phyloP scores from a whole-genome alignment of 805 yeast species.

The Alloascoidea africana region DNA sequence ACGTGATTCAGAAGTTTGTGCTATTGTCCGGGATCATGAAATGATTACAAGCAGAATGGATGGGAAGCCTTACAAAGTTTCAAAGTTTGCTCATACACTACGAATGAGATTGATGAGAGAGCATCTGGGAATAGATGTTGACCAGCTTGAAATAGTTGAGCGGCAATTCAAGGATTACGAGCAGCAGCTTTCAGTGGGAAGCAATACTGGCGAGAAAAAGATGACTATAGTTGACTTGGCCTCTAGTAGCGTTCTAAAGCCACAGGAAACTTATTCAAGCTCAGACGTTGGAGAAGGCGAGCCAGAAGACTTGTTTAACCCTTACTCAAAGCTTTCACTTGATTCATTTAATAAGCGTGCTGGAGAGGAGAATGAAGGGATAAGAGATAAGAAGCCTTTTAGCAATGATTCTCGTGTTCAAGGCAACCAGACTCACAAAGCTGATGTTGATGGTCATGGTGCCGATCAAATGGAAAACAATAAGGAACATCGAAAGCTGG shows the following conservation, averaged over 20 bases:
- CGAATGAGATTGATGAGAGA: slow-evolving; percentile 92
- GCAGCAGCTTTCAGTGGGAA: slow-evolving; percentile 4
- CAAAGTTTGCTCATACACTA: slow-evolving; percentile 76
- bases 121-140: slow-evolving; percentile 90
- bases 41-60: slow-evolving; percentile 59
- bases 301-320: neutral
- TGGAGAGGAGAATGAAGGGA: slow-evolving; percentile 75
- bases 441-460: slow-evolving; percentile 71
- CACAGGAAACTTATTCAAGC: neutral
- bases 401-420: slow-evolving; percentile 75
- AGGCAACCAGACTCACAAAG: slow-evolving; percentile 43
- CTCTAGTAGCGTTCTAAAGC: neutral
- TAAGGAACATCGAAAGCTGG: neutral
- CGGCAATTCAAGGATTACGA: slow-evolving; percentile 35
- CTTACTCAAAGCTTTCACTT: neutral
- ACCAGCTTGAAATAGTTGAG: slow-evolving; percentile 68
- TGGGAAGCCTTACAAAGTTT: slow-evolving; percentile 69
- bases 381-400: slow-evolving; percentile 66
- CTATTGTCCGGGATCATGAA: slow-evolving; percentile 72
- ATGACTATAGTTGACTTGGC: too few species aligned
- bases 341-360: slow-evolving; percentile 74
- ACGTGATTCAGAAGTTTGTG: slow-evolving; percentile 91
- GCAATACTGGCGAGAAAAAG: neutral
- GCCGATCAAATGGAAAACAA: slow-evolving; percentile 38
- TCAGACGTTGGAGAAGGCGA: neutral